phyloP scores from a whole-genome alignment of 176 grass and related monocot species.

The Oryza australiensis region DNA sequence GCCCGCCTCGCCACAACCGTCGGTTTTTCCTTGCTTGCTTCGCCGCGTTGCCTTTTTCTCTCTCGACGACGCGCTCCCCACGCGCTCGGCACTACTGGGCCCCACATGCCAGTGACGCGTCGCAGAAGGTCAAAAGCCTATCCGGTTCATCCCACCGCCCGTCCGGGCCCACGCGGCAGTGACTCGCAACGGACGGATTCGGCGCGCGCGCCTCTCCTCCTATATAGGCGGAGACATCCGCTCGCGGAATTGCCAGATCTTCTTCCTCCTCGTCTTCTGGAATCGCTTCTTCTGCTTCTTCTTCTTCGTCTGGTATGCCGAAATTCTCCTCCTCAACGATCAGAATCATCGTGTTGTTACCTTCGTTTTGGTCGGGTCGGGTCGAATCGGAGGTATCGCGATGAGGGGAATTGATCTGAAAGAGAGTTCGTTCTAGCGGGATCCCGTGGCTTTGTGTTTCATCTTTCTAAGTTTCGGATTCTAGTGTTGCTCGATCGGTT shows the following conservation, averaged over 20 bases:
- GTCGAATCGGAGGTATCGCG: background rate
- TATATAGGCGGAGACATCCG: background rate
- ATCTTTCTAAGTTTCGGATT: background rate
- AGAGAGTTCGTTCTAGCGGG: background rate
- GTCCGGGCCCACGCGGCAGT: background rate
- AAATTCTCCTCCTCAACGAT: background rate
- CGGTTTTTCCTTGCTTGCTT: slow-evolving; percentile 4
- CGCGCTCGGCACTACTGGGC: background rate
- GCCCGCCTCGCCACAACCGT: too few species aligned
- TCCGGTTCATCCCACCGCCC: background rate
- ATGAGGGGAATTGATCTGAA: background rate
- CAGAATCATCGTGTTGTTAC: background rate
- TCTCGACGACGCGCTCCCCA: slow-evolving; percentile 23
- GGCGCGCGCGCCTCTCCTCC: background rate
- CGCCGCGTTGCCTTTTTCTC: background rate
- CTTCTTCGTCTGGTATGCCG: background rate
- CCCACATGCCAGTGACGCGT: slow-evolving; percentile 15
- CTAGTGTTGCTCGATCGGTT: background rate
- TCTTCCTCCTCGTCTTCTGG: background rate
- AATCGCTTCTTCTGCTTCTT: too few species aligned
- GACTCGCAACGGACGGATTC: background rate
- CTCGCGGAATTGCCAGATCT: background rate
- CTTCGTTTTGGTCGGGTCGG: background rate
- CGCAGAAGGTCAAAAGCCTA: background rate
- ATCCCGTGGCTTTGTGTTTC: background rate